These are phyloP conservation scores for Eragrostis nindensis DNA, from an alignment of 176 grass and related monocot species.

Conservation along the genomic window DNA sequence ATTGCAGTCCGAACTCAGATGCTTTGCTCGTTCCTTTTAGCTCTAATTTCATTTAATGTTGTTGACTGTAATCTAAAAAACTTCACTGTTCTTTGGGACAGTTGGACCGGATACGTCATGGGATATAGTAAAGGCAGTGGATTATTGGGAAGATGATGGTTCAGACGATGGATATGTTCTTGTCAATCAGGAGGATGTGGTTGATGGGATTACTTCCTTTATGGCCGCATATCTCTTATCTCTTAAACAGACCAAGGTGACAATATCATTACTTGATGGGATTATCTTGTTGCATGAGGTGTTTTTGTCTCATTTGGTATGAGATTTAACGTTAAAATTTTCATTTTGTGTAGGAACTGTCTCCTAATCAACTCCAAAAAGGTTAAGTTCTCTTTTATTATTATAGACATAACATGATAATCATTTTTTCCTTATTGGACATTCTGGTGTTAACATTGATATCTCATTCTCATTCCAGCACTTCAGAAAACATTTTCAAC, in stretches of 20 bases:
- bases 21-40: neutral
- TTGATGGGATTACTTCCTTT: constrained; percentile 78
- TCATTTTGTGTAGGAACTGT: constrained; percentile 71
- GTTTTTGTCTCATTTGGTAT: neutral
- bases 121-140: constrained; percentile 67
- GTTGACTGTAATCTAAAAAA: neutral
- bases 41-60: no score
- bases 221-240: constrained; percentile 85
- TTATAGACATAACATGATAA: constrained; percentile 5
- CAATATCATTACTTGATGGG: neutral
- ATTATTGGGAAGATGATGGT: constrained; percentile 64
- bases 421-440: neutral
- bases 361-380: constrained; percentile 78
- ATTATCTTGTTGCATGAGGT: neutral
- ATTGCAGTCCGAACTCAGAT: neutral
- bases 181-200: constrained; percentile 84
- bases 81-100: constrained; percentile 24
- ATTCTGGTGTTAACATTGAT: constrained; percentile 29
- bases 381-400: constrained; percentile 39
- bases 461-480: constrained; percentile 31
- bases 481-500: constrained; percentile 80
- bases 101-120: constrained; percentile 69
- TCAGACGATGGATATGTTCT: constrained; percentile 82
- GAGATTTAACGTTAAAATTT: constrained; percentile 34
- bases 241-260: constrained; percentile 74